A percentile compares a stretch with the other conserved stretches of the same genome.
phyloP scores from a whole-genome alignment of 495 filamentous ascomycete species.

The Cercophora sp. region DNA sequence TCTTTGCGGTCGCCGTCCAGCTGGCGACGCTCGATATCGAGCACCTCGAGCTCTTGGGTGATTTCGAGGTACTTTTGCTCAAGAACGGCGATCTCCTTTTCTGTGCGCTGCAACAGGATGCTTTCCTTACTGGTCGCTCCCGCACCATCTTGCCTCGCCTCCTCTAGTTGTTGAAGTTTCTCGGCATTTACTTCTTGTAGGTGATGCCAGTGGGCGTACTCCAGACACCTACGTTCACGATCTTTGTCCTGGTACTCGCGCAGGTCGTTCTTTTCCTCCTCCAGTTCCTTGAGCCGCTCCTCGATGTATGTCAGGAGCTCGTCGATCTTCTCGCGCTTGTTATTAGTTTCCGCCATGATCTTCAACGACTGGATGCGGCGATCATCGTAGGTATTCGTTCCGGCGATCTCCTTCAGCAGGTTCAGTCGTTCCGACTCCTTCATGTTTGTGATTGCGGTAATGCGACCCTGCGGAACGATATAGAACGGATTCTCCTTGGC shows the following conservation, averaged over 20 bases:
- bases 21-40: slow-evolving; percentile 82
- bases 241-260: slow-evolving; percentile 92
- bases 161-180: slow-evolving; percentile 78
- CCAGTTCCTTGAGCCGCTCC: slow-evolving; percentile 80
- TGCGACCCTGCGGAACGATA: slow-evolving; percentile 95
- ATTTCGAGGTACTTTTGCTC: slow-evolving; percentile 74
- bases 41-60: slow-evolving; percentile 76
- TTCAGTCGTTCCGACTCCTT: slow-evolving; percentile 86
- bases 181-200: slow-evolving; percentile 76
- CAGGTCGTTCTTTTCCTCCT: slow-evolving; percentile 95
- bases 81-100: slow-evolving; percentile 73
- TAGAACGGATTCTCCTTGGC: slow-evolving; percentile 98
- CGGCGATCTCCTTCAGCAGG: slow-evolving; percentile 93
- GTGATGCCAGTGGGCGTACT: slow-evolving; percentile 89
- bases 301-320: slow-evolving; percentile 87
- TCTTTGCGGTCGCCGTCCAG: slow-evolving; percentile 88
- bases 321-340: slow-evolving; percentile 90
- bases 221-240: slow-evolving; percentile 82
- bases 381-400: slow-evolving; percentile 94
- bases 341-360: slow-evolving; percentile 96
- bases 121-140: slow-evolving; percentile 80
- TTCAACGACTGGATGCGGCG: slow-evolving; percentile 84
- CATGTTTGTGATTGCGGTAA: slow-evolving; percentile 97
- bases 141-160: slow-evolving; percentile 70
- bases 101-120: slow-evolving; percentile 69